phyloP scores from a whole-genome alignment of 257 asterid genomes.

The Solanum infundibuliforme region DNA sequence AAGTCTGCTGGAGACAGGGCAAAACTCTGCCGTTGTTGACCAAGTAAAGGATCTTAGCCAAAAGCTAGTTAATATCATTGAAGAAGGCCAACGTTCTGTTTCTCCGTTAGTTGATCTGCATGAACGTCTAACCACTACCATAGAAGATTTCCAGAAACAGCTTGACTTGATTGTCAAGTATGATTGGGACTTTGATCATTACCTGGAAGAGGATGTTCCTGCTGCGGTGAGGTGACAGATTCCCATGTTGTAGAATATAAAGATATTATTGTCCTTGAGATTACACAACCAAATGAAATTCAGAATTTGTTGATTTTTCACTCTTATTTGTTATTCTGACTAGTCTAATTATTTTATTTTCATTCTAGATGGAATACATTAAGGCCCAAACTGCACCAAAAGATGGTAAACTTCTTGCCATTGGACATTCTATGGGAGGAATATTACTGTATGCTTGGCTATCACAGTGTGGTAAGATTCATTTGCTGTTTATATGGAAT shows the following conservation, averaged over 20 bases:
- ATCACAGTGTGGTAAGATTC: constrained; percentile 63
- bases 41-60: constrained; percentile 75
- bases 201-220: constrained; percentile 95
- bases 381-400: constrained; percentile 57
- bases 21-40: constrained; percentile 54
- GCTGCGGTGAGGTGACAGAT: constrained; percentile 98
- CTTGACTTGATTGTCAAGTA: constrained; percentile 80
- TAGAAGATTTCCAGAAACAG: constrained; percentile 90
- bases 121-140: constrained; percentile 54
- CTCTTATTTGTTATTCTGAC: not conserved
- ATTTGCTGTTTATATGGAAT: not conserved
- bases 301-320: not conserved
- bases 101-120: constrained; percentile 74
- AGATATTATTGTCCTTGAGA: constrained; percentile 3
- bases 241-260: constrained; percentile 23
- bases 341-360: not conserved
- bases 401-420: constrained; percentile 80
- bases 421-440: constrained; percentile 99
- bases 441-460: constrained; percentile 84
- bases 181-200: constrained; percentile 98
- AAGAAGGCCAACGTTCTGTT: constrained; percentile 90
- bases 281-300: not conserved
- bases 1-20: constrained; percentile 55
- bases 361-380: constrained; percentile 69
- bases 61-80: constrained; percentile 66